Conservation (phyloP, 192 early-diverging fungal genomes). For the Spizellomyces punctatus region DNA sequence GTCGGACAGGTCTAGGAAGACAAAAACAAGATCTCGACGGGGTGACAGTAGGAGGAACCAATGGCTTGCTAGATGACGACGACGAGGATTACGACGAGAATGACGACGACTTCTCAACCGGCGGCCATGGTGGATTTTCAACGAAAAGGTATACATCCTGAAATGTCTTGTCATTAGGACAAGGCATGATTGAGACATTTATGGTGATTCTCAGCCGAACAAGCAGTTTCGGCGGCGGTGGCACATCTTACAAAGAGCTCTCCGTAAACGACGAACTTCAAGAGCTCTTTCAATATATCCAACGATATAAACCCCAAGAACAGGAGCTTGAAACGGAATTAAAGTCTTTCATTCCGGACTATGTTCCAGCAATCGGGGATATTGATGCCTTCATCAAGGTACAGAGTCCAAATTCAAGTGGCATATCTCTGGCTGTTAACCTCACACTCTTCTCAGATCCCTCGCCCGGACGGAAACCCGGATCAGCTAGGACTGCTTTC, state of each 20-base stretch:
- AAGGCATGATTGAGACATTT: no score
- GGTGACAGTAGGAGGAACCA: not conserved
- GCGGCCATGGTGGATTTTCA: no score
- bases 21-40: no score
- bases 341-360: constrained; percentile 62
- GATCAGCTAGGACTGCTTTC: constrained; percentile 50
- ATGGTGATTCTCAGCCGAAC: no score
- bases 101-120: no score
- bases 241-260: not conserved
- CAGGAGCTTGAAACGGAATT: constrained; percentile 55
- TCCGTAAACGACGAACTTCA: constrained; percentile 46
- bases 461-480: constrained; percentile 46
- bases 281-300: constrained; percentile 56
- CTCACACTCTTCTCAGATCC: constrained; percentile 41
- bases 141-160: no score
- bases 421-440: not conserved
- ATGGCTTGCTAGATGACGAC: constrained; percentile 21
- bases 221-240: no score
- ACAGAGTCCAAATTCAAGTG: not conserved
- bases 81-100: not conserved
- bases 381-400: constrained; percentile 70
- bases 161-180: no score
- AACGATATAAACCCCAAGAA: constrained; percentile 55
- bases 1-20: constrained; percentile 9
- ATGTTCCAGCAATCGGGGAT: constrained; percentile 64